Base-by-base conservation (phyloP, 108 stramenopile species). In the Chaetoceros muelleri region DNA sequence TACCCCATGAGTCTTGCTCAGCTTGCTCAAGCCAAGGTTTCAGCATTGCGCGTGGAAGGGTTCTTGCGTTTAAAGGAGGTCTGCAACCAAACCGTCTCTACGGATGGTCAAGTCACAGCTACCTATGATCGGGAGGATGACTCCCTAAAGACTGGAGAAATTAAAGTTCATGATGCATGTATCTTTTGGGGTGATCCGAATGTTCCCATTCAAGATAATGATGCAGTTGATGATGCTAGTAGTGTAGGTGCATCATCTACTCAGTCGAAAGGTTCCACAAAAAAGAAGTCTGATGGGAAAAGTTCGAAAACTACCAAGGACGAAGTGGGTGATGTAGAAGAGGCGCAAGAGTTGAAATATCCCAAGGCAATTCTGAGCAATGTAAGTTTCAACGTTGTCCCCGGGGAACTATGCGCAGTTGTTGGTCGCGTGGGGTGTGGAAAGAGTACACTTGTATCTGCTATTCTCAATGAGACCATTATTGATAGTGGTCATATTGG, bases 381-480 rank as follows among this genome's bases (percentile, higher is more conserved):
- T 53, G 59, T 82, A 30, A 72, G 53, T 34, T 49, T 81, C 20
- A 44, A 57, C 29, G 71, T 94, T 0, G 24, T 46, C 20, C 60
- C 53, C 46, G 95, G 94, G 16, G 72, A 87, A 40, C 75, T 94
- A 1, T 78, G 79, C 53, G 94, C 89, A 20, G 70, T 95, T 27
- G 72, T 95, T 28, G 94, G 94, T 1, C 65, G 74, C 7, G 94
- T 95, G 16, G 94, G 83, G 5, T 69, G 66, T 48, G 94, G 94
- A 16, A 95, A 95, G 65, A 70, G 65, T 25, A 79, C 79, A 17
- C 57, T 95, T 13, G 69, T 80, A 46, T 55, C 82, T 16, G 83
- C 89, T 16, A 61, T 91, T 44, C 58, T 95, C 7, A 83, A 85
- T 46, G 90, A 95, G 66, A 70, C 86, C 23, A 55, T 79, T 28